Conservation (phyloP, 768 basidiomycete species). For the Nevesoporus exiguus region DNA sequence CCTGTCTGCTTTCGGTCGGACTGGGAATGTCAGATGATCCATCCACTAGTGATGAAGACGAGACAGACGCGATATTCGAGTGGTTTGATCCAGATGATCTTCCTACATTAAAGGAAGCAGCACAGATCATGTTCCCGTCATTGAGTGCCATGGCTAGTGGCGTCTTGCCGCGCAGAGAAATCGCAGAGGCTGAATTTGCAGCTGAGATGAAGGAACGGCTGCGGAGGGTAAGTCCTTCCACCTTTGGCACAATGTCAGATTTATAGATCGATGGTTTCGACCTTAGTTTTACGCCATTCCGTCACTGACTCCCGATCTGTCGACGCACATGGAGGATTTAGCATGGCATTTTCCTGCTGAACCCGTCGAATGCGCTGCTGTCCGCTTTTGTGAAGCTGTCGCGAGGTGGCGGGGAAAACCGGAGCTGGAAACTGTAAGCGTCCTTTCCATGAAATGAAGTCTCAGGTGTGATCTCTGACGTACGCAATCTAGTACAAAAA, state of each 20-base stretch:
- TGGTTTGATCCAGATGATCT: slow-evolving; percentile 76
- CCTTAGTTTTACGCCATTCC: slow-evolving; percentile 78
- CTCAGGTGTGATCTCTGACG: slow-evolving; percentile 19
- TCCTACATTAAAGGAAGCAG: slow-evolving; percentile 63
- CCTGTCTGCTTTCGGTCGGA: slow-evolving; percentile 72
- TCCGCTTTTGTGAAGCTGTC: slow-evolving; percentile 79
- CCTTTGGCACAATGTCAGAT: not conserved
- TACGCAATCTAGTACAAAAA: slow-evolving; percentile 53
- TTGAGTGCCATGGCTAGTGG: slow-evolving; percentile 32
- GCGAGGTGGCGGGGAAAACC: slow-evolving; percentile 83
- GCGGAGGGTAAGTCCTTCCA: slow-evolving; percentile 50
- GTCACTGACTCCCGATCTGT: slow-evolving; percentile 63
- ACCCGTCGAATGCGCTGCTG: slow-evolving; percentile 72
- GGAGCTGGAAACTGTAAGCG: slow-evolving; percentile 68
- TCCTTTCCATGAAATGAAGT: not conserved
- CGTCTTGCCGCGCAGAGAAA: slow-evolving; percentile 35
- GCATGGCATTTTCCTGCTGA: slow-evolving; percentile 81
- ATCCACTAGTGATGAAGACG: slow-evolving; percentile 31
- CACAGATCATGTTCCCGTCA: slow-evolving; percentile 65
- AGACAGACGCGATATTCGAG: slow-evolving; percentile 41
- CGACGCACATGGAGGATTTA: slow-evolving; percentile 68
- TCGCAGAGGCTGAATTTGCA: slow-evolving; percentile 69
- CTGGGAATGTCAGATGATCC: slow-evolving; percentile 41
- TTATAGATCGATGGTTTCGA: slow-evolving; percentile 7
- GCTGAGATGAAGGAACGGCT: slow-evolving; percentile 71